These are phyloP conservation scores for Cordyceps tenuipes DNA, from an alignment of 2,329 filamentous ascomycete species.

Conservation along the genomic window DNA sequence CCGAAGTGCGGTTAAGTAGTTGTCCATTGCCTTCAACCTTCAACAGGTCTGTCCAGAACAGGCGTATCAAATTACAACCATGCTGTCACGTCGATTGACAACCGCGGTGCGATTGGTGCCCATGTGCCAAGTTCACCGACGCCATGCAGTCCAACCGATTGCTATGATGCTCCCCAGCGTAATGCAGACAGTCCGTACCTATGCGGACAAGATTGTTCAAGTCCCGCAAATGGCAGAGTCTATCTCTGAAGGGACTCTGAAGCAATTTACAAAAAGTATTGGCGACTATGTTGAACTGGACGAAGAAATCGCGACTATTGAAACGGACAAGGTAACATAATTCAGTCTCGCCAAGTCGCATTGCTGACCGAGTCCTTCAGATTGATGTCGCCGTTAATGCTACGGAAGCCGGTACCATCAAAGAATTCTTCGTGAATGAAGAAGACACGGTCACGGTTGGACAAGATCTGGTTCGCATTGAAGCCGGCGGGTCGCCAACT, in stretches of 20 bases:
- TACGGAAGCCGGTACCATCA: conserved; percentile 81
- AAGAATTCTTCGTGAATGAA: conserved; percentile 83
- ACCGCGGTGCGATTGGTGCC: conserved; percentile 36
- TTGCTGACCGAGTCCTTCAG: conserved; percentile 33
- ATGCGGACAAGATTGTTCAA: conserved; percentile 80
- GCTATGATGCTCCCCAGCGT: conserved; percentile 40
- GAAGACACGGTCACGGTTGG: conserved; percentile 94
- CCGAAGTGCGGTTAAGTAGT: neutral
- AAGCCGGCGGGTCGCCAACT: conserved; percentile 56
- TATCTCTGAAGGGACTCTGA: conserved; percentile 93
- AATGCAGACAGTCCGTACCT: conserved; percentile 49
- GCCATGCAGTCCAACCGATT: conserved; percentile 20
- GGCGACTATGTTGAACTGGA: conserved; percentile 93
- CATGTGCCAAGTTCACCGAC: conserved; percentile 28
- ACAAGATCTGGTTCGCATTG: conserved; percentile 80
- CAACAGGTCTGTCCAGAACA: neutral
- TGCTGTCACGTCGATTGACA: conserved; percentile 37
- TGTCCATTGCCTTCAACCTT: neutral
- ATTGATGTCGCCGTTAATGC: conserved; percentile 97
- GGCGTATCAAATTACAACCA: conserved; percentile 17
- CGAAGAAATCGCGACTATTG: conserved; percentile 96
- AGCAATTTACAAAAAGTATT: conserved; percentile 87
- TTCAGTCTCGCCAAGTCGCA: neutral
- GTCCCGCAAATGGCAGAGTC: conserved; percentile 98
- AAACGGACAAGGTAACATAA: conserved; percentile 81